Evolutionary conservation across 2,329 filamentous ascomycete genomes (phyloP), one percentile per base, ranked within the genome.

Genomic region (Escovopsis weberi): DNA sequence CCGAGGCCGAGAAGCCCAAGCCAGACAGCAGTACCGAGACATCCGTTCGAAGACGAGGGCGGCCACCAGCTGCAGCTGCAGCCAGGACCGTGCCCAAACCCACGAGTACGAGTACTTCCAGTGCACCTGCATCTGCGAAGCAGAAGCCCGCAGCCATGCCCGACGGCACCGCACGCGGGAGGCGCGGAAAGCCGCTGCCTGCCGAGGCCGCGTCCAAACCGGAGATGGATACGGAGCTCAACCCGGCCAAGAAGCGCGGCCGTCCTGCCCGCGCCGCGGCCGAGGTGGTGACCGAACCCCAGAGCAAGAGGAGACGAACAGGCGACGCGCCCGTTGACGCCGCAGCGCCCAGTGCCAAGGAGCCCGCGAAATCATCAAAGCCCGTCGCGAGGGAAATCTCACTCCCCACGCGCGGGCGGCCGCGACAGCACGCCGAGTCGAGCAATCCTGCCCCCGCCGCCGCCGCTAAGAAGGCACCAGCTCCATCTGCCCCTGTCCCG

Each of bases 271-370:
- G 33, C 1, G 11, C 19, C 2, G 12, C 39, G n/a, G 12, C n/a
- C 23, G 11, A 39, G 9, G 30, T 19, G 8, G 23, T 11, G 12
- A 36, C 42, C 12, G 45, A 39, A 8, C 45, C 33, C 9, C 9
- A 15, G 6, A 10, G 36, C 23, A 46, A 46, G 38, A 39, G 38
- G 23, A 28, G 34, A 19, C 45, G 45, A 15, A 44, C 26, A 23
- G 18, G 28, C 26, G 32, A 38, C 10, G 37, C 36, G 23, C 11
- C 28, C 11, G 4, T 9, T 32, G 28, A 32, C 28, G 28, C 11
- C 8, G 8, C 28, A 32, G 28, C 28, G 2, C 11, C 28, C 8
- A 32, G 8, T 3, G 28, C 28, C 28, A 32, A 11, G 11, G 28
- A 32, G 28, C 28, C 28, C 28, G 28, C 11, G 28, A 32, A 32